Evolutionary conservation across 176 grass and related monocot genomes (phyloP).

Genomic region (Tuctoria greenei): DNA sequence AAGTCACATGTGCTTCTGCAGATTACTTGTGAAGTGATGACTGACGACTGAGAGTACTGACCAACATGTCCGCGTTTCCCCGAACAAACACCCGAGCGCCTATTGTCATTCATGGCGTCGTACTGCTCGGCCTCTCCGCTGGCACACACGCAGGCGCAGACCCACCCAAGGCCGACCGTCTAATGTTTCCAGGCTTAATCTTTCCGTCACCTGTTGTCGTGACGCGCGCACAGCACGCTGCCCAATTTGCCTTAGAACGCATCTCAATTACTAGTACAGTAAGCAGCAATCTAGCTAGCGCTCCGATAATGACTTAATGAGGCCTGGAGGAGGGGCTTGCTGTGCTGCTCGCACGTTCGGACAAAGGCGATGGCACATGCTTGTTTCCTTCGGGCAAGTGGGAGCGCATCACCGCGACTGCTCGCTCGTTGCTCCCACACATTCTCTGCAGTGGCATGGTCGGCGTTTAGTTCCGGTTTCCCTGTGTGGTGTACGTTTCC

Average conservation of each 20-base stretch:
- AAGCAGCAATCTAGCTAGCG: conserved; percentile 26
- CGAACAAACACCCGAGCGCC: background rate
- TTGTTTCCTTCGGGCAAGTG: conserved; percentile 36
- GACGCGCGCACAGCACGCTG: conserved; percentile 12
- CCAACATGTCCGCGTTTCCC: conserved; percentile 16
- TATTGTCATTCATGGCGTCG: conserved; percentile 8
- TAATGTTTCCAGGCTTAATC: background rate
- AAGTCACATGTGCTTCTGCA: background rate
- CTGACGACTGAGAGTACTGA: background rate
- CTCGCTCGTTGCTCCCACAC: background rate
- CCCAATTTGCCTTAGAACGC: conserved; percentile 23
- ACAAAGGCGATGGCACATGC: conserved; percentile 36
- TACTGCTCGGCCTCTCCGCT: background rate
- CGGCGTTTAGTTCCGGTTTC: background rate
- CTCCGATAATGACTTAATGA: too few relatives aligned
- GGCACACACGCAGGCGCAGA: background rate
- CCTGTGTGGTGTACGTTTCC: too few relatives aligned
- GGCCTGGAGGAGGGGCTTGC: background rate
- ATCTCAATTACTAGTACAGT: background rate
- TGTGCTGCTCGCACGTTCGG: background rate
- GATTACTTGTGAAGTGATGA: background rate
- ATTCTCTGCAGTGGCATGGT: conserved; percentile 7
- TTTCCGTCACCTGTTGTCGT: conserved; percentile 15
- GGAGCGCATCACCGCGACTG: background rate
- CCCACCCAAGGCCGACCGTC: background rate